A percentile compares a stretch with the other conserved stretches of the same genome.
Evolutionary conservation across 2,329 filamentous ascomycete species (phyloP).

Genomic region (Fusarium veterinarium): DNA sequence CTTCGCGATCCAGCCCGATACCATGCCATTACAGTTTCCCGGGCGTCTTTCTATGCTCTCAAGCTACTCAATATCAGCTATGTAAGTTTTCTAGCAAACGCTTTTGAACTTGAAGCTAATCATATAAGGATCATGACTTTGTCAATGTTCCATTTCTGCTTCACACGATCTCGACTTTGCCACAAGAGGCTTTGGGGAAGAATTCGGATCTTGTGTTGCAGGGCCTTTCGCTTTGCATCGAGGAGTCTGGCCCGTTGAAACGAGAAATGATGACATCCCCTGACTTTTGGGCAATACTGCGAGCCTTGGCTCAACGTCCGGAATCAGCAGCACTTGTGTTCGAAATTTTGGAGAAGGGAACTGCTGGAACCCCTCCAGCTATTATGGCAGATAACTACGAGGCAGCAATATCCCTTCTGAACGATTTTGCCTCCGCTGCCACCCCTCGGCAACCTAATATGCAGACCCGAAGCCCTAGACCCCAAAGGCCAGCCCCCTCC

Average conservation of each 20-base stretch:
- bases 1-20: constrained; percentile 82
- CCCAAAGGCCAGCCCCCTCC: constrained; percentile 48
- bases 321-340: constrained; percentile 84
- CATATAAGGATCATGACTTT: constrained; percentile 81
- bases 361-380: constrained; percentile 78
- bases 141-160: constrained; percentile 91
- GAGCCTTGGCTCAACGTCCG: constrained; percentile 75
- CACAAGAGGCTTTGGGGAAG: constrained; percentile 79
- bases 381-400: constrained; percentile 98
- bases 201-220: constrained; percentile 81
- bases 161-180: constrained; percentile 89
- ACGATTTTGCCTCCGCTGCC: constrained; percentile 88
- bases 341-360: constrained; percentile 83
- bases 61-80: constrained; percentile 85
- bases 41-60: constrained; percentile 88
- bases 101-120: constrained; percentile 31
- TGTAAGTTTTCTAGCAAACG: constrained; percentile 62
- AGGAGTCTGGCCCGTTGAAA: constrained; percentile 79
- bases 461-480: constrained; percentile 70
- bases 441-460: constrained; percentile 77
- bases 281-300: constrained; percentile 94
- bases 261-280: constrained; percentile 96
- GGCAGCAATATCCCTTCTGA: constrained; percentile 83
- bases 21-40: constrained; percentile 85
- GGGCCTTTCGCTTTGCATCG: constrained; percentile 83